These are phyloP conservation scores for Psophocarpus tetragonolobus DNA, from an alignment of 306 rosid species.

Conservation along the genomic window DNA sequence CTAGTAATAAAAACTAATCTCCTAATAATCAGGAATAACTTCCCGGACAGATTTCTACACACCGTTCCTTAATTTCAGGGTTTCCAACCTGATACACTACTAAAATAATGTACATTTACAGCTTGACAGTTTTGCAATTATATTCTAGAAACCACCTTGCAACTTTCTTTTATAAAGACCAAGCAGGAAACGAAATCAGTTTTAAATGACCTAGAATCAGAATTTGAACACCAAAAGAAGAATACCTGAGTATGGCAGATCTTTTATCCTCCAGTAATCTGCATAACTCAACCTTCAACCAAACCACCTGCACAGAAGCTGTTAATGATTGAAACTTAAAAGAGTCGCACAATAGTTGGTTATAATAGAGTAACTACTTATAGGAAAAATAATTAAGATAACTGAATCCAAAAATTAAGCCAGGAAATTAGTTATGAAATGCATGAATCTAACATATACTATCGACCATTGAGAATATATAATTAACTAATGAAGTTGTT, in stretches of 20 bases:
- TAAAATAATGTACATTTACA: background rate
- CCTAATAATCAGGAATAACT: background rate
- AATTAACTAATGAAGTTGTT: conserved; percentile 1
- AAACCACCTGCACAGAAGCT: conserved; percentile 77
- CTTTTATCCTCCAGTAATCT: conserved; percentile 94
- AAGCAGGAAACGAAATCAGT: background rate
- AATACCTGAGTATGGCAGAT: conserved; percentile 80
- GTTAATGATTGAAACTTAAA: conserved; percentile 45
- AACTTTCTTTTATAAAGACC: background rate
- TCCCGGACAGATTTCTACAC: background rate
- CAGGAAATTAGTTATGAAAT: conserved; percentile 22
- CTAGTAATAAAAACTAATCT: too few species aligned
- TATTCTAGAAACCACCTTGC: background rate
- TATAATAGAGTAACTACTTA: conserved; percentile 21
- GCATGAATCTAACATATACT: conserved; percentile 18
- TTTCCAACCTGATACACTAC: background rate
- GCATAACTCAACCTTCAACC: conserved; percentile 93
- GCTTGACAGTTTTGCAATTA: background rate
- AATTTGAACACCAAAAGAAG: conserved; percentile 10
- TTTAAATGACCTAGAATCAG: conserved; percentile 24
- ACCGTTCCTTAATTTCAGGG: background rate
- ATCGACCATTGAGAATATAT: conserved; percentile 13
- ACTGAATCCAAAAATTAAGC: conserved; percentile 26
- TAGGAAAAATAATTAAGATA: conserved; percentile 26
- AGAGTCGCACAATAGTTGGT: conserved; percentile 28